Evolutionary conservation across 164 flowering plant genomes (phyloP).

Genomic region (Nymphaea colorata): DNA sequence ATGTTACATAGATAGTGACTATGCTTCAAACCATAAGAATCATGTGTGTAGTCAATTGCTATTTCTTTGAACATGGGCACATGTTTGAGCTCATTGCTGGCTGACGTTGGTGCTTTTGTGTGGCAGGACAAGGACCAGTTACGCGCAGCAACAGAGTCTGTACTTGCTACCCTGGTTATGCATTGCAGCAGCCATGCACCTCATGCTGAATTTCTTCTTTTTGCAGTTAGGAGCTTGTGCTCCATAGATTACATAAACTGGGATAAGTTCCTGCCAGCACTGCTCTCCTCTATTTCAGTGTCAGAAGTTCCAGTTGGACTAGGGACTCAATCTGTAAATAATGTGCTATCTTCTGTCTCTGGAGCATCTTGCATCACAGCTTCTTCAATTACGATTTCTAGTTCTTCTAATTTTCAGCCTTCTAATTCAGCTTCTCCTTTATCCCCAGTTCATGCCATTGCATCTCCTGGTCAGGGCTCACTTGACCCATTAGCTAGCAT

Average conservation of each 20-base stretch:
- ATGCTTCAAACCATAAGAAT: no score
- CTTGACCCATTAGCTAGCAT: slow-evolving; percentile 44
- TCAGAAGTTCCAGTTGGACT: slow-evolving; percentile 59
- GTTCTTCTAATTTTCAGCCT: slow-evolving; percentile 47
- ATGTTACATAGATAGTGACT: no score
- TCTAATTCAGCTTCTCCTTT: slow-evolving; percentile 81
- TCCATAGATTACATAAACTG: slow-evolving; percentile 65
- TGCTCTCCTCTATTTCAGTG: slow-evolving; percentile 72
- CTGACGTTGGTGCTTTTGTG: slow-evolving; percentile 3
- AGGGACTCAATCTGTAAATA: slow-evolving; percentile 31
- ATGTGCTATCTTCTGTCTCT: slow-evolving; percentile 30
- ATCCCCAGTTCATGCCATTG: slow-evolving; percentile 66
- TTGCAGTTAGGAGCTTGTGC: slow-evolving; percentile 68
- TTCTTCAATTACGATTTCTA: slow-evolving; percentile 32
- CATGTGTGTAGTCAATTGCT: neutral
- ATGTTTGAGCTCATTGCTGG: neutral
- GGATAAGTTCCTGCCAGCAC: slow-evolving; percentile 86
- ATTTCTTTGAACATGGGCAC: neutral
- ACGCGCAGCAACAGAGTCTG: slow-evolving; percentile 70
- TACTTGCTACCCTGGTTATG: slow-evolving; percentile 71
- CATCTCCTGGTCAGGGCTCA: slow-evolving; percentile 69
- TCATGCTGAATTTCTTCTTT: slow-evolving; percentile 83
- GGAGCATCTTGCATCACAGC: slow-evolving; percentile 41
- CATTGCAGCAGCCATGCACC: slow-evolving; percentile 91
- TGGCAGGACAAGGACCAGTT: slow-evolving; percentile 84